Conservation (phyloP, 225 moss, liverwort and hornwort genomes). For the Anthoceros angustus region DNA sequence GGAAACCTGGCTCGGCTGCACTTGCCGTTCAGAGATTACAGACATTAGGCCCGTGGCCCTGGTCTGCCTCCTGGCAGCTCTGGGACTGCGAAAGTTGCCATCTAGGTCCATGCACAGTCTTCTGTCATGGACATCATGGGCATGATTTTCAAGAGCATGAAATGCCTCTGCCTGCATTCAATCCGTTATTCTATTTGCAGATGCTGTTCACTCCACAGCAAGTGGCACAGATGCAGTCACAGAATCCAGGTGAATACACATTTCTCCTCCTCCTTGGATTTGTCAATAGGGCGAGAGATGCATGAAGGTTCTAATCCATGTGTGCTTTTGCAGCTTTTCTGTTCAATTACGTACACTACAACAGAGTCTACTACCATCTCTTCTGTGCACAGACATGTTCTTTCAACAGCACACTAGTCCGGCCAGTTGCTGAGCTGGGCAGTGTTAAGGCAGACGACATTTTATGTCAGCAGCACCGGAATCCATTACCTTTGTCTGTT, state of each 20-base stretch:
- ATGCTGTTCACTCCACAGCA: slow-evolving; percentile 53
- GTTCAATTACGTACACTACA: slow-evolving; percentile 5
- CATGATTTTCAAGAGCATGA: slow-evolving; percentile 13
- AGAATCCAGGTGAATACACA: slow-evolving; percentile 55
- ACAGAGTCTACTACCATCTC: slow-evolving; percentile 1
- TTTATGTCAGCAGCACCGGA: background rate
- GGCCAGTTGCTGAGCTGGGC: slow-evolving; percentile 1
- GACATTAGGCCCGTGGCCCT: background rate
- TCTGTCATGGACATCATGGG: slow-evolving; percentile 16
- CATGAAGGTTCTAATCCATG: no score
- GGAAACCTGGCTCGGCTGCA: background rate
- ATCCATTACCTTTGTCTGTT: background rate
- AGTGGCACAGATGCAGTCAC: slow-evolving; percentile 51
- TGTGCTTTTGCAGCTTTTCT: background rate
- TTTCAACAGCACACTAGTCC: background rate
- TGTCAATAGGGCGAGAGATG: no score
- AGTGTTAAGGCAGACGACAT: background rate
- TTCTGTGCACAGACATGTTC: background rate
- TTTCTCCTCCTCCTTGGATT: background rate
- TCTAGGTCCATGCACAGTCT: slow-evolving; percentile 10
- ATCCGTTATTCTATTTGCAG: slow-evolving; percentile 68
- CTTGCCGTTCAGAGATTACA: background rate
- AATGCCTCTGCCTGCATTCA: slow-evolving; percentile 36
- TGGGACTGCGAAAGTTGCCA: background rate
- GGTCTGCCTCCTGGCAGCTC: background rate